Base-by-base conservation (phyloP, 139 green algal species). In the Coccomyxa sp. region DNA sequence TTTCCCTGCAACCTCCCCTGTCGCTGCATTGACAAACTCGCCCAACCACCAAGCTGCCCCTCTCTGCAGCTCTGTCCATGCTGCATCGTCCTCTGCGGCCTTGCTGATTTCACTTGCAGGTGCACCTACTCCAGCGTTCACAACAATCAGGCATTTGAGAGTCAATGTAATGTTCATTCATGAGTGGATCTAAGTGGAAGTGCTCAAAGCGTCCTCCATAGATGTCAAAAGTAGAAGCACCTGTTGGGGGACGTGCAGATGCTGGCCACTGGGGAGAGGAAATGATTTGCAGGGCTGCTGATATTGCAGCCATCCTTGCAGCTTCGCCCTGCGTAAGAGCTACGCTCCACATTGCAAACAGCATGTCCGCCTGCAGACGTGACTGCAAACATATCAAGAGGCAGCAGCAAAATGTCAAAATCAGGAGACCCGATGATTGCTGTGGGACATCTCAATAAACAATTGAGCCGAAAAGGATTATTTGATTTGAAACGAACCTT, bases 21-120 rank as follows among this genome's bases (percentile, higher is more conserved):
- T 83, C 0, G 91, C 83, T 38, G 85, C 86, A 87, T 96, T 97
- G 23, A 90, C 85, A 71, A 96, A 86, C 89, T 96, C 94, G 11
- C 94, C 94, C 76, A 98, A 85, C 94, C 94, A 98, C 88, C 90
- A 91, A 1, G 85, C 86, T 9, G 88, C 86, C 15, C 83, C 89
- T 51, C 80, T 77, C 81, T 89, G 85, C 25, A 94, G 88, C 31
- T 87, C 84, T 32, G 82, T 85, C 91, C 91, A 94, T 31, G 87
- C 90, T 58, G 86, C 87, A 38, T 91, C 90, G 57, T 89, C 85
- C 0, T 58, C 68, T 12, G 87, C 85, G 0, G 87, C 88, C 27
- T 82, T 76, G 58, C 38, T 51, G 38, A 51, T 51, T 51, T 3
- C 38, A 51, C 38, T 51, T 51, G 38, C 7, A 51, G 38, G 38